phyloP scores from a whole-genome alignment of 441 rosid genomes.

The Syzygium malaccense region DNA sequence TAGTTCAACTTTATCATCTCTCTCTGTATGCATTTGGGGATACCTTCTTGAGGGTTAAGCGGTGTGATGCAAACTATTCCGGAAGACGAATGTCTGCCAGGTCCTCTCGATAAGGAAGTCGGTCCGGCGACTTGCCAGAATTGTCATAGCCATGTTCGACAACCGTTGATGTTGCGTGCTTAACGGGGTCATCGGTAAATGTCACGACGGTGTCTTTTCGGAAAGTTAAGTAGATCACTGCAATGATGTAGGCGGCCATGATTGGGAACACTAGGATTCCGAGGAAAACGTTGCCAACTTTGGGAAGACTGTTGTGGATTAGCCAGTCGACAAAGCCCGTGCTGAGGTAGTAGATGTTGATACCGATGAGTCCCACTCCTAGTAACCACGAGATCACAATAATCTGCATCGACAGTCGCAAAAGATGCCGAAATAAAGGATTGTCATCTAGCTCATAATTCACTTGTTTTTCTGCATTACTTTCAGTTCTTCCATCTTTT shows the following conservation, averaged over 20 bases:
- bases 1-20: no score
- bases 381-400: constrained; percentile 53
- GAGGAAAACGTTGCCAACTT: constrained; percentile 27
- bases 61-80: background rate
- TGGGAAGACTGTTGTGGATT: constrained; percentile 35
- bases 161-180: background rate
- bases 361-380: constrained; percentile 41
- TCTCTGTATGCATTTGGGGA: background rate
- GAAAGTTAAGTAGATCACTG: constrained; percentile 41
- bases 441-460: background rate
- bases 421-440: background rate
- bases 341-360: constrained; percentile 52
- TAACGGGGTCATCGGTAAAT: constrained; percentile 7
- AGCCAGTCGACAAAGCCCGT: constrained; percentile 52
- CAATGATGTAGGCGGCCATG: constrained; percentile 36
- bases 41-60: background rate
- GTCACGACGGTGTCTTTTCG: constrained; percentile 39
- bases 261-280: constrained; percentile 52
- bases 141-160: constrained; percentile 14
- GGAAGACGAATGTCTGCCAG: constrained; percentile 32
- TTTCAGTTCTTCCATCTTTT: background rate
- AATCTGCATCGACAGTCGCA: constrained; percentile 22
- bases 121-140: background rate
- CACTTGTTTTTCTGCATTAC: background rate
- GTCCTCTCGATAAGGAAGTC: constrained; percentile 32